phyloP scores from a whole-genome alignment of 1,139 yeast species.

The Yamadazyma membranifaciens region DNA sequence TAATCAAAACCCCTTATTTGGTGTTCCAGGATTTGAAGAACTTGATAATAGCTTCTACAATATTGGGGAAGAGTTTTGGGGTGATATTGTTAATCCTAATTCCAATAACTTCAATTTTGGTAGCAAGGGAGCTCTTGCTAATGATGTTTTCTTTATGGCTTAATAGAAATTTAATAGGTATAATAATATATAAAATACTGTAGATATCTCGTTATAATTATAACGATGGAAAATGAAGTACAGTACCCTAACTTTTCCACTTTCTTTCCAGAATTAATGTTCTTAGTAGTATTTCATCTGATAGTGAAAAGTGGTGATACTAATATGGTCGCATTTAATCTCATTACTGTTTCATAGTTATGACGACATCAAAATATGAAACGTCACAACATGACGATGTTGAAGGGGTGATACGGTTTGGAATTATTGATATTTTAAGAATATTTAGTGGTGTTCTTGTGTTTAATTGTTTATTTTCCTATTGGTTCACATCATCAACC shows the following conservation, averaged over 20 bases:
- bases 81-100: slow-evolving; percentile 37
- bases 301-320: no score
- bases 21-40: slow-evolving; percentile 18
- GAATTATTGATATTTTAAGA: slow-evolving; percentile 41
- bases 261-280: no score
- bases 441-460: slow-evolving; percentile 47
- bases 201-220: no score
- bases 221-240: no score
- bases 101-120: slow-evolving; percentile 37
- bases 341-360: no score
- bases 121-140: slow-evolving; percentile 22
- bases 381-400: neutral
- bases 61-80: slow-evolving; percentile 46
- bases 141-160: slow-evolving; percentile 28
- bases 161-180: neutral
- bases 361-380: no score
- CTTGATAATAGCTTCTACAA: slow-evolving; percentile 31
- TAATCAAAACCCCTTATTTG: slow-evolving; percentile 4
- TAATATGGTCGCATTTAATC: no score
- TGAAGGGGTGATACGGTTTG: slow-evolving; percentile 14
- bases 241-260: no score
- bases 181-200: no score
- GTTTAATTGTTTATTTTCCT: slow-evolving; percentile 49
- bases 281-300: no score
- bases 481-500: slow-evolving; percentile 46